Evolutionary conservation across 371 early-diverging fungal genomes (phyloP).

Genomic region (Mucor piriformis): DNA sequence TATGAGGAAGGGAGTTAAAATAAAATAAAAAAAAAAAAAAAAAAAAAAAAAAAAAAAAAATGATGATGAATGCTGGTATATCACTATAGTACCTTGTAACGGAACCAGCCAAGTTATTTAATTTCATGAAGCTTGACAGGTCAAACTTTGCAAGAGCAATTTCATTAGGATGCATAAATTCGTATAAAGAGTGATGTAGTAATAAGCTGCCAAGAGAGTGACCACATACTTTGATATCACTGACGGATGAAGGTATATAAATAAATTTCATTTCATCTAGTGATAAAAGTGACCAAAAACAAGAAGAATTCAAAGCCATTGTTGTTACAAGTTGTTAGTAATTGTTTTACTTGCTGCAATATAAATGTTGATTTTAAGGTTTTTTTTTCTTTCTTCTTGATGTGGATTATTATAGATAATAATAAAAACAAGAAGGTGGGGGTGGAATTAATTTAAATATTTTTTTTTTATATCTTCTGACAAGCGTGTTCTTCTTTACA

Average conservation of each 20-base stretch:
- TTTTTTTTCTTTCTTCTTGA: too few relatives aligned
- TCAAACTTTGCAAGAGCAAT: conserved; percentile 53
- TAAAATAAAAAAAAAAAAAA: too few relatives aligned
- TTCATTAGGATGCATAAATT: conserved; percentile 66
- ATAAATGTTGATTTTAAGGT: too few relatives aligned
- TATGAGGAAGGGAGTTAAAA: background rate
- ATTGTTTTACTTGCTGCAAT: too few relatives aligned
- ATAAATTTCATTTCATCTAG: conserved; percentile 49
- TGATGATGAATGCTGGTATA: too few relatives aligned
- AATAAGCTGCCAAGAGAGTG: conserved; percentile 41
- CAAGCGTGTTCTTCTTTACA: too few relatives aligned
- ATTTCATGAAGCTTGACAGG: conserved; percentile 53
- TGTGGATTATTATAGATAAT: too few relatives aligned
- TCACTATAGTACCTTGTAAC: conserved; percentile 61
- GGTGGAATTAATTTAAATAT: too few relatives aligned
- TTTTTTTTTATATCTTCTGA: too few relatives aligned
- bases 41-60: too few relatives aligned
- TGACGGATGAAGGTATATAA: conserved; percentile 46
- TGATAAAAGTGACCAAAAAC: conserved; percentile 59
- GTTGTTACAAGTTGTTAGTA: background rate
- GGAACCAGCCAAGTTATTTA: conserved; percentile 54
- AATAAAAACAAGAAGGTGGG: too few relatives aligned
- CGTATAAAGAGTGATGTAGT: conserved; percentile 52
- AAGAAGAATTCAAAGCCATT: conserved; percentile 11
- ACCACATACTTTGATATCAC: conserved; percentile 3